Evolutionary conservation across 1,139 yeast species (phyloP).

Genomic region (Debaryomycetaceae sp.): DNA sequence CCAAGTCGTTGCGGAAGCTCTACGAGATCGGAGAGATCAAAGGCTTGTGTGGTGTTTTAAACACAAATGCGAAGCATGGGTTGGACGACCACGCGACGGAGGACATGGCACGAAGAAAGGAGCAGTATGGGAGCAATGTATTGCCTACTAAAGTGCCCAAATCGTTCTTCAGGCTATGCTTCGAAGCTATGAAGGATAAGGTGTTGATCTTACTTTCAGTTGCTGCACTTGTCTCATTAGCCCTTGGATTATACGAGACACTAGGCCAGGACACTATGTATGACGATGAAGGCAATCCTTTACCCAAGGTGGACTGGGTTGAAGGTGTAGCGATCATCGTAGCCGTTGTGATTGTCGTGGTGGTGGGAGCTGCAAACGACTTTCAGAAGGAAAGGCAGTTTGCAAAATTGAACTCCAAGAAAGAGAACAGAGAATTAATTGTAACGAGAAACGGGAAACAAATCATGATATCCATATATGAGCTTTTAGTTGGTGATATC

Average conservation of each 20-base stretch:
- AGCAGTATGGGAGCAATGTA: conserved; percentile 61
- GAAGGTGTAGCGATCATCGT: conserved; percentile 97
- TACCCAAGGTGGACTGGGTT: conserved; percentile 92
- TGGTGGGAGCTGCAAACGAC: conserved; percentile 93
- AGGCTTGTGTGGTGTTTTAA: conserved; percentile 22
- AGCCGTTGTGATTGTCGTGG: conserved; percentile 85
- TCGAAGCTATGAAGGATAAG: conserved; percentile 87
- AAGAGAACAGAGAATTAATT: conserved; percentile 78
- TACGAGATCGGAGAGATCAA: conserved; percentile 42
- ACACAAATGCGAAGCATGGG: conserved; percentile 45
- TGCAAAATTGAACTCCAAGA: conserved; percentile 78
- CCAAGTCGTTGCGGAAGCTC: conserved; percentile 44
- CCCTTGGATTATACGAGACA: conserved; percentile 88
- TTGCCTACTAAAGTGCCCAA: conserved; percentile 70
- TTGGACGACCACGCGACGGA: conserved; percentile 27
- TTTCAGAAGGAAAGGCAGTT: conserved; percentile 95
- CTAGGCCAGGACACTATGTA: conserved; percentile 77
- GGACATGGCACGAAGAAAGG: conserved; percentile 33
- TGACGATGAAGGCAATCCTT: conserved; percentile 70
- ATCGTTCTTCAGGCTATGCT: conserved; percentile 63
- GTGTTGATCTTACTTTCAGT: conserved; percentile 78
- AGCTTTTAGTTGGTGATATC: conserved; percentile 82
- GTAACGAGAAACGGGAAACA: conserved; percentile 75
- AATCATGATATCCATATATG: conserved; percentile 65
- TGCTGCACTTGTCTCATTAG: conserved; percentile 87